Evolutionary conservation across 2,329 filamentous ascomycete species (phyloP), one percentile per base, ranked within the genome.

Genomic region (Pseudocercospora ulei): DNA sequence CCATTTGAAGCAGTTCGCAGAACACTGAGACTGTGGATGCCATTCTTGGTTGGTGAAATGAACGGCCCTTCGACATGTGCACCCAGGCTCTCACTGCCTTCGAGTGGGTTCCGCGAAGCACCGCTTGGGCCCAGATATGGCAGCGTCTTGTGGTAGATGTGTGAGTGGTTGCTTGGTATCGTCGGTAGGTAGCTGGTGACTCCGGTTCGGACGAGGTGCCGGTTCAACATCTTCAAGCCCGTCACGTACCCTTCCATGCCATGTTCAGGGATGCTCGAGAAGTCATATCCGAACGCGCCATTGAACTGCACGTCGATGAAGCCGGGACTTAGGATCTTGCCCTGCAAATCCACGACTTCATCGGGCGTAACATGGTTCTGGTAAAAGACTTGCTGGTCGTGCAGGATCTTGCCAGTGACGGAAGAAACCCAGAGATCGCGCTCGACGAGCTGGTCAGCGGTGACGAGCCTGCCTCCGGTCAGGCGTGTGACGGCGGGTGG

Each of bases 51-150:
- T 0, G 81, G 78, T 53, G 69, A 83, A 39, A 95, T 70, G 63
- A 95, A 95, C 0, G 87, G 87, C 0, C 87, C 87, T 68, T 95
- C 87, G 57, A 83, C 82, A 56, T 95, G 87, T 2, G 86, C 86
- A 18, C 87, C 87, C 8, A 95, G 73, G 0, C 83, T 90, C 63
- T 94, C 86, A 31, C 84, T 78, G 29, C 87, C 87, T 47, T 83
- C 74, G 25, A 68, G 61, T 20, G 82, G 66, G 35, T 71, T 60
- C 46, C 82, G 73, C 8, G 60, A 54, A 41, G 61, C 57, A 9
- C 78, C 79, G 0, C 80, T 83, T 1, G 84, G 83, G 0, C 76
- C 82, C 7, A 94, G 73, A 53, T 78, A 80, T 9, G 82, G 84
- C 9, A 94, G 71, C 35, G 80, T 80, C 64, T 78, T 74, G 56